These are phyloP conservation scores for Arthrobotrys sphaeroides DNA, from an alignment of 2,329 filamentous ascomycete genomes.

Conservation along the genomic window DNA sequence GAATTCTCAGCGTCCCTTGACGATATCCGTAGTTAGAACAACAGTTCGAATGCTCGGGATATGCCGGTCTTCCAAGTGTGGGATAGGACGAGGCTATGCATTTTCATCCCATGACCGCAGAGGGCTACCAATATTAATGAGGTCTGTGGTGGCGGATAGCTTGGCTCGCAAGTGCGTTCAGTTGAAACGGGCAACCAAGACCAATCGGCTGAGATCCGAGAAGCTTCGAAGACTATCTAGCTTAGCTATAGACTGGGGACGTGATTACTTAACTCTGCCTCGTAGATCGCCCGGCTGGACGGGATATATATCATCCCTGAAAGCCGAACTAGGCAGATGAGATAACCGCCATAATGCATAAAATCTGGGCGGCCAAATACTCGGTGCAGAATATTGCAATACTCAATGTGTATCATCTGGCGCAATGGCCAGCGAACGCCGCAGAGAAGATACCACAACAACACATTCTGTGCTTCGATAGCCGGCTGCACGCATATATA, in stretches of 20 bases:
- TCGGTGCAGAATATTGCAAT: too few relatives aligned
- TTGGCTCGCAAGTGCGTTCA: not conserved
- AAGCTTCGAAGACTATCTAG: too few relatives aligned
- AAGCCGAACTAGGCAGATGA: too few relatives aligned
- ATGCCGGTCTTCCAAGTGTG: not conserved
- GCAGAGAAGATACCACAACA: not conserved
- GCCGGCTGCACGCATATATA: not conserved
- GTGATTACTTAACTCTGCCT: not conserved
- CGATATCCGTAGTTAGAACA: too few relatives aligned
- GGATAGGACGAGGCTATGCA: not conserved
- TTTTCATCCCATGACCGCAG: not conserved
- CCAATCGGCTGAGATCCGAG: not conserved
- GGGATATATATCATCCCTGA: too few relatives aligned
- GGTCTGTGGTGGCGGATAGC: not conserved
- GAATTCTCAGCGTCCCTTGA: too few relatives aligned
- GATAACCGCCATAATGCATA: too few relatives aligned
- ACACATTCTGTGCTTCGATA: not conserved
- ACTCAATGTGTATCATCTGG: not conserved
- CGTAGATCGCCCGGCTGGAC: too few relatives aligned
- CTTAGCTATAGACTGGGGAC: too few relatives aligned
- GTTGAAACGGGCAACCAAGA: not conserved
- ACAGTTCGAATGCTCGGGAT: not conserved
- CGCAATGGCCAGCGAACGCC: too few relatives aligned
- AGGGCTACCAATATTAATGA: too few relatives aligned
- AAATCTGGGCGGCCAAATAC: too few relatives aligned